A percentile compares a stretch with the other conserved stretches of the same genome.
phyloP scores from a whole-genome alignment of 164 flowering plant genomes.

The Annona cherimola region DNA sequence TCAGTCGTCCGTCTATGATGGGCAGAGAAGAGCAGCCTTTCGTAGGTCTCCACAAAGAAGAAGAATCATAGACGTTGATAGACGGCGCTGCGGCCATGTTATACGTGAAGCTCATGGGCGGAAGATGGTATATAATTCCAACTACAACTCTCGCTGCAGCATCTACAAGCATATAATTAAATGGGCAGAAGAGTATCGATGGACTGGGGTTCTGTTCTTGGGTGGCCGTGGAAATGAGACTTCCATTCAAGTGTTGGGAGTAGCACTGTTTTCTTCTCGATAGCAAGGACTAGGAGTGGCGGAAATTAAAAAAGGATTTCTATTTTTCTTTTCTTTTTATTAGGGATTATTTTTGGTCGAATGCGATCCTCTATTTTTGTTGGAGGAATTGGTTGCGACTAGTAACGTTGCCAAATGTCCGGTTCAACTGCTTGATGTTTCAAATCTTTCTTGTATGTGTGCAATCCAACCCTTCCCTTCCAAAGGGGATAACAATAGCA shows the following conservation, averaged over 20 bases:
- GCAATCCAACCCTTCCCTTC: not conserved
- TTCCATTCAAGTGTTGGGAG: not conserved
- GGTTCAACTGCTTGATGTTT: not conserved
- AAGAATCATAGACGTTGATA: constrained; percentile 8
- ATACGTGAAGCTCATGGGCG: not conserved
- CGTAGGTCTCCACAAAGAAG: constrained; percentile 4
- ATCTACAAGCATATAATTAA: not conserved
- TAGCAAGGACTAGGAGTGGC: not conserved
- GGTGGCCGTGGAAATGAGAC: not conserved
- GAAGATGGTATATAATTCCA: not conserved
- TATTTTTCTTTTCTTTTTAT: not conserved
- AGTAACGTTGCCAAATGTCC: not conserved
- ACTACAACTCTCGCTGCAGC: not conserved
- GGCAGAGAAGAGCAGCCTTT: constrained; percentile 8
- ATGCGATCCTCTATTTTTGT: not conserved
- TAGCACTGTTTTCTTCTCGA: not conserved
- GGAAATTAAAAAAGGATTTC: not conserved
- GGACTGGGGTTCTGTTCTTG: not conserved
- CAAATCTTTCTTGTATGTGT: not conserved
- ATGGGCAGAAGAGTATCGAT: not conserved
- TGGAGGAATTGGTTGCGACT: not conserved
- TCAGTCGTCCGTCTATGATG: not conserved
- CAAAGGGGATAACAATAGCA: too few relatives aligned
- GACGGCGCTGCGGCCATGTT: constrained; percentile 20
- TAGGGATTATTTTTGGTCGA: not conserved